These are phyloP conservation scores for Penicillium sp. DNA, from an alignment of 2,329 filamentous ascomycete species.

Conservation along the genomic window DNA sequence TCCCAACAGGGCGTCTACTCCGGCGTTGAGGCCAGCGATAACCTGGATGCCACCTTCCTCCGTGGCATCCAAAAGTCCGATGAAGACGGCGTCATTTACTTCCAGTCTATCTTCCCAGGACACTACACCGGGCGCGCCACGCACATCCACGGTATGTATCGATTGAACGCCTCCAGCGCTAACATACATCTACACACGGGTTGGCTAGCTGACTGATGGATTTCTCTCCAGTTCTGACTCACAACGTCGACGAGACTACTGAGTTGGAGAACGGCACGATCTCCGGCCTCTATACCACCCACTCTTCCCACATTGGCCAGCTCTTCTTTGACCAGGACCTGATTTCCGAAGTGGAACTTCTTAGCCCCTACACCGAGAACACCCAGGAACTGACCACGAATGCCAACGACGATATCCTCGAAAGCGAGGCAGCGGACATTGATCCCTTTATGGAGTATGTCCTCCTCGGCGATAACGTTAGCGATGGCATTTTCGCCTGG, in stretches of 20 bases:
- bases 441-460: slow-evolving; percentile 25
- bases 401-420: slow-evolving; percentile 22
- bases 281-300: slow-evolving; percentile 46
- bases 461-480: slow-evolving; percentile 18
- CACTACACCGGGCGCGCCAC: slow-evolving; percentile 46
- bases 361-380: slow-evolving; percentile 39
- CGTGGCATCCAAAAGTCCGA: slow-evolving; percentile 54
- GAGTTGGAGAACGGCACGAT: slow-evolving; percentile 56
- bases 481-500: slow-evolving; percentile 25
- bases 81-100: slow-evolving; percentile 47
- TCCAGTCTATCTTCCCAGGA: slow-evolving; percentile 52
- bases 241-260: slow-evolving; percentile 36
- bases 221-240: slow-evolving; percentile 32
- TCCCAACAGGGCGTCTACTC: slow-evolving; percentile 43
- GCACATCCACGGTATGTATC: slow-evolving; percentile 6
- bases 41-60: slow-evolving; percentile 50
- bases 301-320: slow-evolving; percentile 66
- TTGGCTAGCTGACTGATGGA: no score
- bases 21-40: slow-evolving; percentile 42
- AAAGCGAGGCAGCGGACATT: slow-evolving; percentile 22
- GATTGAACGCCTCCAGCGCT: no score
- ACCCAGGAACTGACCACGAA: slow-evolving; percentile 22
- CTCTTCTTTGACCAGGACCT: slow-evolving; percentile 68
- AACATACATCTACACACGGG: no score
- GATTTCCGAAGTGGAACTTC: slow-evolving; percentile 47